Conservation (phyloP, 2,329 filamentous ascomycete genomes). For the Drechslerella coelobrocha region DNA sequence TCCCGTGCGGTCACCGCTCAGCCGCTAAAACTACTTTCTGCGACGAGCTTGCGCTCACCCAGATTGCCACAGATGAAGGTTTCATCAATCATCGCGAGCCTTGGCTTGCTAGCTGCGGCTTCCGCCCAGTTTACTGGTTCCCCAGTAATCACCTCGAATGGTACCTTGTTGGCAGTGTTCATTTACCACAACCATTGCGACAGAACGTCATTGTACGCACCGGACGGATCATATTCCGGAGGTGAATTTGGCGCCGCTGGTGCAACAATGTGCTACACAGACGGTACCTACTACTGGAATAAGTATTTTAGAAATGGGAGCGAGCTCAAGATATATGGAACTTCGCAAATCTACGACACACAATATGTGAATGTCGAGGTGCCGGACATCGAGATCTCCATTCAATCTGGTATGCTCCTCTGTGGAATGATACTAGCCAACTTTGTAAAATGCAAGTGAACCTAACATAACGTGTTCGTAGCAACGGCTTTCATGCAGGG, state of each 20-base stretch:
- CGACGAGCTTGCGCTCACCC: background rate
- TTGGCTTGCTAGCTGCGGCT: conserved; percentile 21
- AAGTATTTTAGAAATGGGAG: conserved; percentile 31
- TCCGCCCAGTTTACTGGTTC: conserved; percentile 18
- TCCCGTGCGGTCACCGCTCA: conserved; percentile 24
- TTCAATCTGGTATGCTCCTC: conserved; percentile 36
- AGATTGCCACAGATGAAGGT: conserved; percentile 27
- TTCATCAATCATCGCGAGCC: conserved; percentile 25
- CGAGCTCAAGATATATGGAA: conserved; percentile 36
- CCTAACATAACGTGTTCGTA: conserved; percentile 8
- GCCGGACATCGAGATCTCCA: conserved; percentile 24
- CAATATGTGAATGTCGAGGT: conserved; percentile 32
- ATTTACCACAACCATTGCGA: conserved; percentile 46
- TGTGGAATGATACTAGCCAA: background rate
- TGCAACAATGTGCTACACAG: conserved; percentile 33
- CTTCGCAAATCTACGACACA: conserved; percentile 32
- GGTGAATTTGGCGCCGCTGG: conserved; percentile 26
- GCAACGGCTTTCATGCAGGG: conserved; percentile 47
- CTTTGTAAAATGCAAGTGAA: background rate
- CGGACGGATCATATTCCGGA: conserved; percentile 13
- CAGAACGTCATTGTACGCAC: conserved; percentile 26
- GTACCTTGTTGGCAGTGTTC: conserved; percentile 34
- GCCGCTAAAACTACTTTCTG: background rate
- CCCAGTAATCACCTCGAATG: conserved; percentile 20
- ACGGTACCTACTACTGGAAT: conserved; percentile 37